Conservation (phyloP, 139 green algal genomes). For the Chlamydomonas urium region DNA sequence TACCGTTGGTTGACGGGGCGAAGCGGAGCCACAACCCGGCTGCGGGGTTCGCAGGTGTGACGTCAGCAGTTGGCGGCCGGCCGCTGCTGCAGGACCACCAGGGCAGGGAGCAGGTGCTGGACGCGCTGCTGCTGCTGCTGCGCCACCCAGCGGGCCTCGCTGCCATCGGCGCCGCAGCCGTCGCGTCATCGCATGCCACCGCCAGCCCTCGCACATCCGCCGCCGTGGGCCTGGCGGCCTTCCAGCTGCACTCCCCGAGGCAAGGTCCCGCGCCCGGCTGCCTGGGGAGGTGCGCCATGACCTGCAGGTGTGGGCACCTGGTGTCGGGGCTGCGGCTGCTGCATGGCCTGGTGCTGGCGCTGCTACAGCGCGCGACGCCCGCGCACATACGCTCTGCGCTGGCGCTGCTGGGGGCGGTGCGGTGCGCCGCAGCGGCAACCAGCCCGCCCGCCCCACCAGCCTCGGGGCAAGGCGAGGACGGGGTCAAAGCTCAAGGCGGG, state of each 20-base stretch:
- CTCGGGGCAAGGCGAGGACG: too few species aligned
- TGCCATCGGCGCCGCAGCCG: not conserved
- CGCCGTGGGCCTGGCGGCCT: too few species aligned
- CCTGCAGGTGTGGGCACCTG: not conserved
- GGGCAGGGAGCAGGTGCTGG: slow-evolving; percentile 13
- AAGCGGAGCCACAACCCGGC: not conserved
- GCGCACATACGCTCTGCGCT: slow-evolving; percentile 9
- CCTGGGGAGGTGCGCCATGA: not conserved
- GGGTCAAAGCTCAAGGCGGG: too few species aligned
- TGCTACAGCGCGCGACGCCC: not conserved
- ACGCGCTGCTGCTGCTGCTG: slow-evolving; percentile 14
- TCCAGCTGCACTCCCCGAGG: too few species aligned
- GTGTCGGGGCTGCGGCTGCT: not conserved
- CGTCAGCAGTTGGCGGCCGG: not conserved
- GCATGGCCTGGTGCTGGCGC: not conserved
- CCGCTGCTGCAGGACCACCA: slow-evolving; percentile 20
- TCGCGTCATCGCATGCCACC: not conserved
- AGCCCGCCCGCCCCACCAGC: too few species aligned
- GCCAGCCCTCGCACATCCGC: too few species aligned
- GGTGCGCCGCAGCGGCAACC: not conserved
- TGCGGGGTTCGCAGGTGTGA: not conserved
- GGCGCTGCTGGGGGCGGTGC: slow-evolving; percentile 3
- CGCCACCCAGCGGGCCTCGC: not conserved
- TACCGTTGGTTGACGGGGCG: not conserved
- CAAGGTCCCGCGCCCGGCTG: too few species aligned